Evolutionary conservation across 75 land plant species (phyloP).

Genomic region (Selaginella tamariscina): DNA sequence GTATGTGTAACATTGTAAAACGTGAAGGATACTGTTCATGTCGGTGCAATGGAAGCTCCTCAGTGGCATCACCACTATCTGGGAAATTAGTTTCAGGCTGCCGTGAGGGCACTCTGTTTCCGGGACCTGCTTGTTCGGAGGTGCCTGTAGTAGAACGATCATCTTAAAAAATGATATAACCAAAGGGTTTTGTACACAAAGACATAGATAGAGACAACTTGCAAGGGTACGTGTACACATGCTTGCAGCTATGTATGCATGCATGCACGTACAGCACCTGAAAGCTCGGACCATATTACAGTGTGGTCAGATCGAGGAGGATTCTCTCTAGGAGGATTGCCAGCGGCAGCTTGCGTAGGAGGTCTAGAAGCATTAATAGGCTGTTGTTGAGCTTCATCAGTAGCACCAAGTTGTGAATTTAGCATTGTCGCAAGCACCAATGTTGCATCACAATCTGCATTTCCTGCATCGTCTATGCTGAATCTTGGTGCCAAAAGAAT

Average conservation of each 20-base stretch:
- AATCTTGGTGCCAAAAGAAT: conserved; percentile 88
- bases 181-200: conserved; percentile 22
- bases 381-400: conserved; percentile 28
- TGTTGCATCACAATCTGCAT: conserved; percentile 78
- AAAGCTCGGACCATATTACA: conserved; percentile 89
- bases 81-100: conserved; percentile 13
- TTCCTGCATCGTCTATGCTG: conserved; percentile 71
- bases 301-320: conserved; percentile 61
- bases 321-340: conserved; percentile 15
- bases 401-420: conserved; percentile 47
- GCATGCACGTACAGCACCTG: conserved; percentile 59
- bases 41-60: conserved; percentile 23
- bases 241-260: too few relatives aligned
- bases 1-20: too few relatives aligned
- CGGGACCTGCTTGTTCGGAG: conserved; percentile 4
- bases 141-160: too few relatives aligned
- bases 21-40: too few relatives aligned
- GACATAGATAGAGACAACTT: too few relatives aligned
- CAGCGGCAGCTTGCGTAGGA: conserved; percentile 17
- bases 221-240: too few relatives aligned
- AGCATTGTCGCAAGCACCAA: conserved; percentile 94
- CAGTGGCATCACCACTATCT: conserved; percentile 34
- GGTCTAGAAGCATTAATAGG: conserved; percentile 13
- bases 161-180: conserved; percentile 11
- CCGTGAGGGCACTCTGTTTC: conserved; percentile 6